Evolutionary conservation across 2,329 filamentous ascomycete species (phyloP), one percentile per base, ranked within the genome.

Genomic region (Coniochaeta hoffmannii): DNA sequence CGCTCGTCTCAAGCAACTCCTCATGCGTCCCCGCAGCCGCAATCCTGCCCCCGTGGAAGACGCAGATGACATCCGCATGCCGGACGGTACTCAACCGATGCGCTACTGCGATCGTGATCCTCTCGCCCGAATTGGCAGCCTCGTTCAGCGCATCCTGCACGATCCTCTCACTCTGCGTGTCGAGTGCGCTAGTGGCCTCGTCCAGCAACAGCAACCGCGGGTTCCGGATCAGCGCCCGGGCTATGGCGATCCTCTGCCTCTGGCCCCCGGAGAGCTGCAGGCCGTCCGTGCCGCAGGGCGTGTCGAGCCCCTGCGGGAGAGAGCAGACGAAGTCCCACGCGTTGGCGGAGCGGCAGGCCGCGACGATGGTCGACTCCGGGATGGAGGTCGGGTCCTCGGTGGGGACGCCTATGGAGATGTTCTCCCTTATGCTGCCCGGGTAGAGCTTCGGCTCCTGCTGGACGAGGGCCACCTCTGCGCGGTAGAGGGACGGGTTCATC

Each of bases 181-280:
- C 86, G 0, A 90, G 73, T 0, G 74, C 74, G 19, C 71, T 74
- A 0, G 88, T 91, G n/a, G 88, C 88, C 69, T 91, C 88, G 62
- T 91, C 88, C 0, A 91, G 73, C 5, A 91, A 79, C 3, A 91
- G 70, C 1, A 91, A 81, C 0, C 74, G 71, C 0, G 87, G 87
- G 52, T 83, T 73, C 50, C 85, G 82, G 54, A 90, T 76, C 26
- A 90, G 83, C 12, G 85, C 85, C 7, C 88, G 76, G 0, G 87
- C 88, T 58, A 91, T 90, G 9, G 87, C 86, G 32, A 89, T 79
- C 22, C 86, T 81, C 66, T 90, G 87, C 8, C 86, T 75, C 66
- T 91, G 87, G 1, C 88, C 88, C 24, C 88, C 88, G 1, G 85
- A 89, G 1, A 91, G 72, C 57, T 86, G 84, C 22, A 86, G 80